Conservation (phyloP, 1,284 basidiomycete genomes). For the Mycena sp. region DNA sequence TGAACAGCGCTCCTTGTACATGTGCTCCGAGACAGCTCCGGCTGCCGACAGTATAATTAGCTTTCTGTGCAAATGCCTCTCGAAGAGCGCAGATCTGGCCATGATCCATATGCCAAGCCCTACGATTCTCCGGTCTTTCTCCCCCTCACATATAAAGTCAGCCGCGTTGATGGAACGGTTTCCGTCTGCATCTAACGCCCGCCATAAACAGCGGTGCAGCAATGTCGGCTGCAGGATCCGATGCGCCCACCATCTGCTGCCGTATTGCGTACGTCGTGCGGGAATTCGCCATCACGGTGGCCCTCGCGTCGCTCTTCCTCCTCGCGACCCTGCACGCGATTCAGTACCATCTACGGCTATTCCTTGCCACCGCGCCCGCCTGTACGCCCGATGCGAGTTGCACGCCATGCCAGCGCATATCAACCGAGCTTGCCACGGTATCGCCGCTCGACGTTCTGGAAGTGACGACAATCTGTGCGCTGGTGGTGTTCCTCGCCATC, state of each 20-base stretch:
- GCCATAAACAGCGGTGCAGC: no score
- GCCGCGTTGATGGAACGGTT: no score
- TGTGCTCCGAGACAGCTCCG: no score
- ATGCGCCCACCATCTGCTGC: background rate
- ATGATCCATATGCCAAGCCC: constrained; percentile 8
- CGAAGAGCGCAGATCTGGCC: no score
- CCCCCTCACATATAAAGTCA: background rate
- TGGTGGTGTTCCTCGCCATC: constrained; percentile 6
- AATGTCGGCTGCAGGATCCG: background rate
- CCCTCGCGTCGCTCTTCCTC: constrained; percentile 10
- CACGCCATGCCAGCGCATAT: background rate
- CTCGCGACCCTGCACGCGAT: constrained; percentile 5
- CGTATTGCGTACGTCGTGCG: no score
- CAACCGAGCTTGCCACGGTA: background rate
- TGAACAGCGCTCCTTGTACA: no score
- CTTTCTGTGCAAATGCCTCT: no score
- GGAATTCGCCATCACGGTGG: constrained; percentile 12
- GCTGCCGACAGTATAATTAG: background rate
- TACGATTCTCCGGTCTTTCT: background rate
- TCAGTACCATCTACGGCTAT: background rate
- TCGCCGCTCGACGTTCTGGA: constrained; percentile 8
- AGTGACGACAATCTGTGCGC: constrained; percentile 5
- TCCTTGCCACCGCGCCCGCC: background rate
- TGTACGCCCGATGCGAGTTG: background rate
- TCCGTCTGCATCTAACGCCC: background rate